Evolutionary conservation across 2,329 filamentous ascomycete species (phyloP).

Genomic region (Diplocarpon rosae): DNA sequence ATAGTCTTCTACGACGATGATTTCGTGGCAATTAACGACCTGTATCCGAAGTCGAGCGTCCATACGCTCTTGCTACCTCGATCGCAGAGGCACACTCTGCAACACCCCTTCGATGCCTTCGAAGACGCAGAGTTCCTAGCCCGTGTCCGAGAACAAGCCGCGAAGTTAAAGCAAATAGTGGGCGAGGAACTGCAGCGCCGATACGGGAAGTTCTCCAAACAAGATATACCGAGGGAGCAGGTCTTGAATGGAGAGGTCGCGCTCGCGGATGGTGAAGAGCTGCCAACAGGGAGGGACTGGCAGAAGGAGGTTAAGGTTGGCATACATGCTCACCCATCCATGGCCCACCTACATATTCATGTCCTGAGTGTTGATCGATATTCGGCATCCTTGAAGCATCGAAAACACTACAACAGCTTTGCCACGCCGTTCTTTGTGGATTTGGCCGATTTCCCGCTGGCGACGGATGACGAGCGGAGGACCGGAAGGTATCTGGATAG

Average conservation of each 20-base stretch:
- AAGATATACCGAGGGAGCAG: constrained; percentile 52
- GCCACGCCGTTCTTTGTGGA: constrained; percentile 73
- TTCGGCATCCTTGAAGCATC: constrained; percentile 60
- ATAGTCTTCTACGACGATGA: constrained; percentile 57
- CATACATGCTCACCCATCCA: constrained; percentile 78
- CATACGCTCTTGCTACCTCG: constrained; percentile 86
- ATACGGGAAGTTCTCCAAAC: constrained; percentile 50
- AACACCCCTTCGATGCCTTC: constrained; percentile 71
- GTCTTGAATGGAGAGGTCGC: constrained; percentile 50
- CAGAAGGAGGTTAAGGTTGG: constrained; percentile 61
- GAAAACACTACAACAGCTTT: constrained; percentile 90
- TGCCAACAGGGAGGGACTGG: constrained; percentile 74
- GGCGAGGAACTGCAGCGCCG: constrained; percentile 63
- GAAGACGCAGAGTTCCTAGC: constrained; percentile 58
- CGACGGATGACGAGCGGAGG: constrained; percentile 50
- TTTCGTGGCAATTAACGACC: constrained; percentile 70
- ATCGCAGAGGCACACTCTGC: constrained; percentile 43
- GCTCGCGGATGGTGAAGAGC: constrained; percentile 33
- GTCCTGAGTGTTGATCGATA: constrained; percentile 72
- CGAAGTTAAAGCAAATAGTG: constrained; percentile 51
- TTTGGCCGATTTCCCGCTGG: constrained; percentile 69
- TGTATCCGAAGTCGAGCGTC: constrained; percentile 74
- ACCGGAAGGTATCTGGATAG: constrained; percentile 47
- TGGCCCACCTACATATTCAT: constrained; percentile 88
- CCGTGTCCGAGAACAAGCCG: constrained; percentile 48